A percentile compares a stretch with the other conserved stretches of the same genome.
Evolutionary conservation across 495 filamentous ascomycete genomes (phyloP).

Genomic region (Amniculicola lignicola): DNA sequence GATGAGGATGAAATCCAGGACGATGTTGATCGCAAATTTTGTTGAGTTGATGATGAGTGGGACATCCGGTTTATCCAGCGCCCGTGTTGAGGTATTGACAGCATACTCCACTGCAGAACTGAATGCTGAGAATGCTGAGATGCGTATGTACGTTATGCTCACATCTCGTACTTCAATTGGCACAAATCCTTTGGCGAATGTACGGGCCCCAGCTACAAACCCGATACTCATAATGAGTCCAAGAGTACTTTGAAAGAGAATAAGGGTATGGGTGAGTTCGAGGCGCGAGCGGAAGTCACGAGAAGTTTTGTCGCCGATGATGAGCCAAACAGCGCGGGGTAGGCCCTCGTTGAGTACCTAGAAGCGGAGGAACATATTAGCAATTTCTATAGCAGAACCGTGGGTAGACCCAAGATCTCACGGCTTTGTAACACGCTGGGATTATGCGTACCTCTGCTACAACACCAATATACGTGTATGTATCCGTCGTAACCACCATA

Average conservation of each 20-base stretch:
- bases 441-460: conserved; percentile 65
- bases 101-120: conserved; percentile 63
- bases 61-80: conserved; percentile 70
- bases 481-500: conserved; percentile 66
- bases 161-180: conserved; percentile 54
- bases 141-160: conserved; percentile 63
- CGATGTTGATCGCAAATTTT: conserved; percentile 64
- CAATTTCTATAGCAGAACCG: too few species aligned
- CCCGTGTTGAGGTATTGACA: conserved; percentile 59
- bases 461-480: conserved; percentile 61
- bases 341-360: conserved; percentile 75
- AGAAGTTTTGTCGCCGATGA: conserved; percentile 64
- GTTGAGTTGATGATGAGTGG: conserved; percentile 64
- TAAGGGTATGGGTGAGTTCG: conserved; percentile 61
- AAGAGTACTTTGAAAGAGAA: conserved; percentile 56
- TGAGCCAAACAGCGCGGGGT: conserved; percentile 63
- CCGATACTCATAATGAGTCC: conserved; percentile 60
- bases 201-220: conserved; percentile 54
- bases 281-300: conserved; percentile 54
- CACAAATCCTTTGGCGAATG: conserved; percentile 61
- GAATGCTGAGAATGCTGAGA: conserved; percentile 59
- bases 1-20: conserved; percentile 67
- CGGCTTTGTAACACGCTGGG: too few species aligned
- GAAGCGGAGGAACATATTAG: too few species aligned
- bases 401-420: too few species aligned